phyloP scores from a whole-genome alignment of 129 eudicot genomes.

The Saussurea involucrata region DNA sequence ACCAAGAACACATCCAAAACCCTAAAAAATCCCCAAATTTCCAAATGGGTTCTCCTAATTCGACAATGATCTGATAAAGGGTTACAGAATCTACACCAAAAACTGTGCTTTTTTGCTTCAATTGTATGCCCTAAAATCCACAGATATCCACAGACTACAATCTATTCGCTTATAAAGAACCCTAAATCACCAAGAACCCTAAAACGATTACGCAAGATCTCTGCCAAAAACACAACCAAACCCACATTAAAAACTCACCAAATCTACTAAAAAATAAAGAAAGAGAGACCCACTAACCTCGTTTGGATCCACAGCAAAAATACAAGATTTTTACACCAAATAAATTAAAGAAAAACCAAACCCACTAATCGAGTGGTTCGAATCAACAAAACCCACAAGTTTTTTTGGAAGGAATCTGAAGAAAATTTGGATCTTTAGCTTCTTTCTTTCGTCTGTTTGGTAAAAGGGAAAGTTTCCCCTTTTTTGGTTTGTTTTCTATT shows the following conservation, averaged over 20 bases:
- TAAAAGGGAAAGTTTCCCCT: slow-evolving; percentile 51
- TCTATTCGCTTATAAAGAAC: neutral
- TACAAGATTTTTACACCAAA: slow-evolving; percentile 31
- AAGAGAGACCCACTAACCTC: slow-evolving; percentile 43
- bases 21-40: slow-evolving; percentile 18
- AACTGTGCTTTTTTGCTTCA: neutral
- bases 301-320: slow-evolving; percentile 13
- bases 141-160: neutral
- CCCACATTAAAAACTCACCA: slow-evolving; percentile 36
- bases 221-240: slow-evolving; percentile 35
- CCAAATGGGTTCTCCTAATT: slow-evolving; percentile 2
- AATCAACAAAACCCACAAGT: slow-evolving; percentile 38
- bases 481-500: slow-evolving; percentile 20
- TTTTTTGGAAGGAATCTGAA: slow-evolving; percentile 38
- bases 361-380: slow-evolving; percentile 38
- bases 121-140: neutral
- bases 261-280: slow-evolving; percentile 29
- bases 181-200: slow-evolving; percentile 8
- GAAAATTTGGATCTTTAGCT: slow-evolving; percentile 44
- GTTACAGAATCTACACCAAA: neutral
- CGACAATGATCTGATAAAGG: neutral
- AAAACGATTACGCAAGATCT: slow-evolving; percentile 40
- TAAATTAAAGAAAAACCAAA: slow-evolving; percentile 27
- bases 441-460: slow-evolving; percentile 34
- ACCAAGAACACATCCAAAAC: slow-evolving; percentile 18